Base-by-base conservation (phyloP, 2,329 filamentous ascomycete species). In the Colletotrichum eremochloae region DNA sequence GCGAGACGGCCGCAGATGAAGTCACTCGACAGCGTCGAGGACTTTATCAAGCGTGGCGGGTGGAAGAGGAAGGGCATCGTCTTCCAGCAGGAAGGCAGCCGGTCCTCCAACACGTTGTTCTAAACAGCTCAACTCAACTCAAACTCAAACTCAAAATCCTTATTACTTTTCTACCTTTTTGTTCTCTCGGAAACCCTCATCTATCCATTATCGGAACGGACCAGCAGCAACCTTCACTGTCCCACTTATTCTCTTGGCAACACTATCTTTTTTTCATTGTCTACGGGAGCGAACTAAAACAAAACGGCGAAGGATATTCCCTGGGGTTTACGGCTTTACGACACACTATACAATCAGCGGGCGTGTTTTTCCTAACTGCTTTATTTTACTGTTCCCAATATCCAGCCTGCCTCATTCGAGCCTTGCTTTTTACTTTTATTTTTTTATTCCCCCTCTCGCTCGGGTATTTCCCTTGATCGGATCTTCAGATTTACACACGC, bases 1-100 rank as follows among this genome's bases (percentile, higher is more conserved):
- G 12, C 18, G n/a, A 77, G 76, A 71, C 76, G 83, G 20, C 83
- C 83, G n/a, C 79, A 80, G 15, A 80, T 84, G 77, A 79, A 79
- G 75, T 79, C 80, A 12, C 76, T 81, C 40, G 74, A 75, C 53
- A 74, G 71, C 63, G 79, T 85, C 74, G 82, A 85, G 60, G 78
- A 84, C 75, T 82, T 83, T 46, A 79, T 83, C 74, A 83, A 83
- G 78, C 81, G 82, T 20, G 82, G 82, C 48, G 82, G 83, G 44
- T 85, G 83, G 83, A 85, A 85, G 79, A 78, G 83, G 67, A 78
- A 82, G 15, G 83, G 82, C 62, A 80, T 85, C 53, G 78, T 84
- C 77, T 84, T 85, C 68, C 76, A 81, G 67, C 74, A 78, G 42
- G 77, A 82, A 38, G 81, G 82, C 42, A 55, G 36, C 42, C 64